Percentiles rank a stretch among this genome's conserved stretches.
Evolutionary conservation across 164 flowering plant genomes (phyloP).

Genomic region (Magnolia changhungtana): DNA sequence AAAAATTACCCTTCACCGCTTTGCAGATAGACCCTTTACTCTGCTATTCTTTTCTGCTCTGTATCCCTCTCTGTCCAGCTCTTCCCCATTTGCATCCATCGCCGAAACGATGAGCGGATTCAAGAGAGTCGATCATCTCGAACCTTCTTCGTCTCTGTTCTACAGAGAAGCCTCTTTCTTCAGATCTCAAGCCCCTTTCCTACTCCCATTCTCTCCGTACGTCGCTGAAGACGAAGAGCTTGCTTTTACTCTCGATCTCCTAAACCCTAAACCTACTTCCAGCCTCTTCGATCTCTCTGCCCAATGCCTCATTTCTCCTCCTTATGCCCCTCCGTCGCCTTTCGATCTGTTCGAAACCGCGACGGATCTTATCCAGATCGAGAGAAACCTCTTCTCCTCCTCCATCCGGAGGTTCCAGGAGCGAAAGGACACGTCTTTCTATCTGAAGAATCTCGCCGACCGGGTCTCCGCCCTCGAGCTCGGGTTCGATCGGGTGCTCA

Average conservation of each 20-base stretch:
- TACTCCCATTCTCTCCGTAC: conserved; percentile 31
- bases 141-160: conserved; percentile 30
- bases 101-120: conserved; percentile 40
- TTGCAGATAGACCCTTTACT: background rate
- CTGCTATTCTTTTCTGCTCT: background rate
- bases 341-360: conserved; percentile 37
- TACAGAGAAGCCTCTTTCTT: conserved; percentile 35
- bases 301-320: conserved; percentile 14
- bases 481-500: conserved; percentile 27
- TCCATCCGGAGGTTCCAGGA: conserved; percentile 21
- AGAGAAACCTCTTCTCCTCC: conserved; percentile 29
- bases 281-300: conserved; percentile 20
- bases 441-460: conserved; percentile 42
- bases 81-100: background rate
- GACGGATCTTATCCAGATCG: conserved; percentile 59
- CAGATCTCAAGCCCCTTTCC: conserved; percentile 21
- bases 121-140: conserved; percentile 46
- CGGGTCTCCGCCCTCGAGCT: conserved; percentile 52
- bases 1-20: no score
- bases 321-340: conserved; percentile 11
- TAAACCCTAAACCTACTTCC: conserved; percentile 22
- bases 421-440: conserved; percentile 25
- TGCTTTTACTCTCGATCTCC: conserved; percentile 31
- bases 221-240: conserved; percentile 27
- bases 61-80: background rate